Conservation (phyloP, 2,329 filamentous ascomycete genomes). For the Colletotrichum navitas region DNA sequence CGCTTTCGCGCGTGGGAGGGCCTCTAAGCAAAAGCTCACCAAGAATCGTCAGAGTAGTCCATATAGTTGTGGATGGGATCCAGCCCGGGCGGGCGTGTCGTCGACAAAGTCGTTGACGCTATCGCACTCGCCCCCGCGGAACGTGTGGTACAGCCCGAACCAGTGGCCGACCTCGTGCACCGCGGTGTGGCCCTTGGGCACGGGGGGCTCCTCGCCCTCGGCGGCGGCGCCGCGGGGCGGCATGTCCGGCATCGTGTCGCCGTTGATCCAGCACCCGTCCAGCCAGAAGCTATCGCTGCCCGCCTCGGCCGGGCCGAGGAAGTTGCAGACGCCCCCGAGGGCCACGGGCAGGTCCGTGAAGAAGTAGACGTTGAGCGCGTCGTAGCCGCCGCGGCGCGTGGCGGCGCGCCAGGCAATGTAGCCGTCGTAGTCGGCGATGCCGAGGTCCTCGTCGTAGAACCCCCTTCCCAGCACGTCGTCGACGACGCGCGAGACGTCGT, state of each 20-base stretch:
- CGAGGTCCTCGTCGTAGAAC: slow-evolving; percentile 31
- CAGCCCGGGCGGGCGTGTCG: slow-evolving; percentile 55
- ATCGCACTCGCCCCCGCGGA: slow-evolving; percentile 55
- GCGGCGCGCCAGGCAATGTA: slow-evolving; percentile 42
- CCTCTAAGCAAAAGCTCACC: background rate
- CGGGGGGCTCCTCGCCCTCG: background rate
- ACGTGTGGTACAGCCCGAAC: slow-evolving; percentile 62
- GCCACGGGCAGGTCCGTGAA: slow-evolving; percentile 43
- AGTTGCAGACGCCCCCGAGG: slow-evolving; percentile 49
- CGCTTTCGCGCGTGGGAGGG: too few species aligned
- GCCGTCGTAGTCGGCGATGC: slow-evolving; percentile 30
- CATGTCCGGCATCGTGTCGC: slow-evolving; percentile 54
- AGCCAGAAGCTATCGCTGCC: slow-evolving; percentile 52
- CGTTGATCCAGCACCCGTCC: slow-evolving; percentile 57
- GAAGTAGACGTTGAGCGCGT: slow-evolving; percentile 60
- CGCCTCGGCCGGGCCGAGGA: slow-evolving; percentile 52
- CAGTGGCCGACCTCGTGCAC: slow-evolving; percentile 63
- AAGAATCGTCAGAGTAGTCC: slow-evolving; percentile 56
- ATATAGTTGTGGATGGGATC: slow-evolving; percentile 57
- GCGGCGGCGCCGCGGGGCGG: slow-evolving; percentile 48
- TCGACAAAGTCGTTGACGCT: slow-evolving; percentile 54
- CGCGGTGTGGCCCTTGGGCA: slow-evolving; percentile 46
- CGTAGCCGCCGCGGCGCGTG: slow-evolving; percentile 61
- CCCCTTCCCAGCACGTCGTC: slow-evolving; percentile 32
- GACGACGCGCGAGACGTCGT: slow-evolving; percentile 36